Percentiles rank a stretch among this genome's conserved stretches.
phyloP scores from a whole-genome alignment of 2,329 filamentous ascomycete genomes.

The Aspergillus jensenii region DNA sequence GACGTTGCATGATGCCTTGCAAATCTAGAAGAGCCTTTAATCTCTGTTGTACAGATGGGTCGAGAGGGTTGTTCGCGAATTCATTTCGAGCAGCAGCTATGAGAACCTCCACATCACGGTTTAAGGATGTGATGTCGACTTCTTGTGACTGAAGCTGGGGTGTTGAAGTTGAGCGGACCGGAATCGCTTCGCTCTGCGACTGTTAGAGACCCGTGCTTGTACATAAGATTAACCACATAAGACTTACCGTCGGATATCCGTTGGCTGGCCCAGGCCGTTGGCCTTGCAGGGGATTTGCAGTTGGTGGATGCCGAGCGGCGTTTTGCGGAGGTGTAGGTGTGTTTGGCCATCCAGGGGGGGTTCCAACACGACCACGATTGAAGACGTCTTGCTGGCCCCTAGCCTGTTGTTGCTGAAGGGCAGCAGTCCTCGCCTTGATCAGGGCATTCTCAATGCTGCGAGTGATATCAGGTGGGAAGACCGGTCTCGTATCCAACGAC shows the following conservation, averaged over 20 bases:
- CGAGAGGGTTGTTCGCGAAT: conserved; percentile 73
- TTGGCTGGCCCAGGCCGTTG: conserved; percentile 32
- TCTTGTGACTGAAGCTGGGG: conserved; percentile 36
- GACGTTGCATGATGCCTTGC: conserved; percentile 74
- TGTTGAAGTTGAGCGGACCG: conserved; percentile 23
- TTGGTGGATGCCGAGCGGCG: conserved; percentile 42
- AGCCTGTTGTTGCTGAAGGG: conserved; percentile 48
- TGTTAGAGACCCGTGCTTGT: neutral
- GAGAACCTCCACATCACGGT: conserved; percentile 77
- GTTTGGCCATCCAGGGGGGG: conserved; percentile 64
- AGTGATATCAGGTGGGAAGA: conserved; percentile 84
- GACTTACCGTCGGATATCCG: conserved; percentile 26
- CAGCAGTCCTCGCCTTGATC: conserved; percentile 72
- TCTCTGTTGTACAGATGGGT: conserved; percentile 73
- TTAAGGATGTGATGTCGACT: conserved; percentile 68
- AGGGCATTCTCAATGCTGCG: conserved; percentile 91
- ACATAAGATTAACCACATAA: neutral
- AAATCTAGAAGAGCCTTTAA: conserved; percentile 83
- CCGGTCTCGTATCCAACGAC: conserved; percentile 86
- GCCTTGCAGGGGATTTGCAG: conserved; percentile 23
- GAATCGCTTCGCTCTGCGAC: conserved; percentile 16
- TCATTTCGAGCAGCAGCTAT: conserved; percentile 72
- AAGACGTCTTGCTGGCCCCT: conserved; percentile 58
- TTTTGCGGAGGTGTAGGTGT: conserved; percentile 70
- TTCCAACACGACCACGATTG: conserved; percentile 51